Evolutionary conservation across 192 early-diverging fungal species (phyloP).

Genomic region (Jimgerdemannia lactiflua): DNA sequence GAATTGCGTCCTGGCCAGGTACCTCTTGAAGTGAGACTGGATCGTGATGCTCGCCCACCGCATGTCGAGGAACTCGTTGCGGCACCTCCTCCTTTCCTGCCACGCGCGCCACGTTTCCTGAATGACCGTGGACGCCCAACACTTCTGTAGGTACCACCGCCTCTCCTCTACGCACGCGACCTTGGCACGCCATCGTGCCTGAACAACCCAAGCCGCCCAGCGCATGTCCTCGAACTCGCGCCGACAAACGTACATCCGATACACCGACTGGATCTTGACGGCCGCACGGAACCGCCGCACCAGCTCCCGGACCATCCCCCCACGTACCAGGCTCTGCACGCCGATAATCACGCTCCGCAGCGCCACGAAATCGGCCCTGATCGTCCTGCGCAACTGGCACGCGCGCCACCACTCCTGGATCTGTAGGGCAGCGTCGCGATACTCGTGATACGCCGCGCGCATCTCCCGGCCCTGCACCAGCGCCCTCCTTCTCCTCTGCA

Average conservation of each 20-base stretch:
- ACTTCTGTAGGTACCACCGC: constrained; percentile 1
- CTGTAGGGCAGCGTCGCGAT: constrained; percentile 16
- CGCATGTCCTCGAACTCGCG: constrained; percentile 19
- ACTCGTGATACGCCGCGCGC: constrained; percentile 10
- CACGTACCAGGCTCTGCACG: constrained; percentile 24
- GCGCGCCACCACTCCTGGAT: constrained; percentile 32
- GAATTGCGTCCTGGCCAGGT: constrained; percentile 9
- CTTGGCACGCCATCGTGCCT: constrained; percentile 25
- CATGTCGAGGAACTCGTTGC: constrained; percentile 7
- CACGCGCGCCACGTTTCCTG: constrained; percentile 27
- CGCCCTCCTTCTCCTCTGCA: constrained; percentile 12
- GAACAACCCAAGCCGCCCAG: constrained; percentile 18
- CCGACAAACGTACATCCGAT: constrained; percentile 15
- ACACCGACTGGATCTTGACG: constrained; percentile 18
- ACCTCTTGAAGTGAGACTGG: constrained; percentile 24
- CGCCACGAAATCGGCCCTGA: constrained; percentile 8
- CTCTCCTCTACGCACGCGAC: constrained; percentile 16
- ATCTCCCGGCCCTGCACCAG: constrained; percentile 11
- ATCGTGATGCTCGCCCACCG: constrained; percentile 12
- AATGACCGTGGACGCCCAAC: constrained; percentile 13
- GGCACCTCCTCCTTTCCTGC: constrained; percentile 15
- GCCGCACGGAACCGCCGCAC: constrained; percentile 12
- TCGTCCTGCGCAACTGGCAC: constrained; percentile 1
- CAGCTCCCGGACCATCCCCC: constrained; percentile 14
- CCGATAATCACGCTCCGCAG: constrained; percentile 13